These are phyloP conservation scores for Neurospora sublineolata DNA, from an alignment of 495 filamentous ascomycete genomes.

Conservation along the genomic window DNA sequence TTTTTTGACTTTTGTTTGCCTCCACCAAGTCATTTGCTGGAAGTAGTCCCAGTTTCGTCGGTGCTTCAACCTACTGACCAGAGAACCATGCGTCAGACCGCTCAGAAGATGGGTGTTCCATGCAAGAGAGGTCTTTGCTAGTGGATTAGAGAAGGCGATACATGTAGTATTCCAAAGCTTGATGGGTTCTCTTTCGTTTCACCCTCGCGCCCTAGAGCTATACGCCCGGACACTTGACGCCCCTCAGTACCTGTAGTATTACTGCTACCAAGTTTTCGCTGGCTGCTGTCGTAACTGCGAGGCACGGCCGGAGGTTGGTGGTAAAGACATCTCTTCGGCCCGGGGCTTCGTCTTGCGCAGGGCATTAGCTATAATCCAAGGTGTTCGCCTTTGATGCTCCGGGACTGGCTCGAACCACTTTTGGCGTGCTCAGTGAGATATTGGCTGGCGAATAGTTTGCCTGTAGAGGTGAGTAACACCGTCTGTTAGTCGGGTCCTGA, in stretches of 20 bases:
- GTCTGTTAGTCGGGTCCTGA: too few species aligned
- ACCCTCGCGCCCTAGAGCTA: too few species aligned
- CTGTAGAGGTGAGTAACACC: neutral
- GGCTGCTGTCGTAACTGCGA: neutral
- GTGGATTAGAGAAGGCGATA: neutral
- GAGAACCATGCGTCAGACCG: neutral
- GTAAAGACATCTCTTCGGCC: neutral
- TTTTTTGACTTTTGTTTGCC: neutral
- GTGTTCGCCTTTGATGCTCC: neutral
- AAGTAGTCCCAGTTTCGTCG: neutral
- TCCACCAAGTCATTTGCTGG: neutral
- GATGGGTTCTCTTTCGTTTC: too few species aligned
- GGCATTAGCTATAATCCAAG: neutral
- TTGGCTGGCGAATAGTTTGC: neutral
- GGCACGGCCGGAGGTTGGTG: neutral
- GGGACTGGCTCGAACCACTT: neutral
- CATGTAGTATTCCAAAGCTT: too few species aligned
- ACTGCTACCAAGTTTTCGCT: neutral
- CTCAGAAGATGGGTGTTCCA: neutral
- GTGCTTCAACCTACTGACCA: neutral
- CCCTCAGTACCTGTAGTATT: neutral
- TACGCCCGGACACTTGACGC: neutral
- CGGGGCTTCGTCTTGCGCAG: neutral
- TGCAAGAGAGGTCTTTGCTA: neutral
- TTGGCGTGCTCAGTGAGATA: neutral